A percentile compares a stretch with the other conserved stretches of the same genome.
Conservation (phyloP, 345 rosid species). For the Boechera retrofracta region DNA sequence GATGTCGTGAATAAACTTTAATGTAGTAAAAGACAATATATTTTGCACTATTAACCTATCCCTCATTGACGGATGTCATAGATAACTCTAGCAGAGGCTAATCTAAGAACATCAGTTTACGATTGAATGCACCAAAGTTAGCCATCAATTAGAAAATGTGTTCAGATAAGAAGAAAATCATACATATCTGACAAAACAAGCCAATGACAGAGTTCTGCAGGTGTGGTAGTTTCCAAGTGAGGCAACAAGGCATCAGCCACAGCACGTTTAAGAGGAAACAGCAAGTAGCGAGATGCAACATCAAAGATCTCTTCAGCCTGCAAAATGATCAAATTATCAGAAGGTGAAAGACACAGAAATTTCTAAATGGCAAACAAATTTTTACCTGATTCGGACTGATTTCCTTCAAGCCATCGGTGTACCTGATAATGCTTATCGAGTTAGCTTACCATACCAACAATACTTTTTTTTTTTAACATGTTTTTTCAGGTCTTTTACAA, state of each 20-base stretch:
- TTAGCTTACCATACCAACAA: constrained; percentile 24
- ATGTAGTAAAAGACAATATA: no score
- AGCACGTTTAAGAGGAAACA: constrained; percentile 95
- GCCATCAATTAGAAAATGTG: constrained; percentile 18
- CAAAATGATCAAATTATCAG: constrained; percentile 33
- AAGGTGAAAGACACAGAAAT: not conserved
- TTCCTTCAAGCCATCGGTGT: constrained; percentile 89
- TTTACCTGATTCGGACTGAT: constrained; percentile 80
- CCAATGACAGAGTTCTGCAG: constrained; percentile 92
- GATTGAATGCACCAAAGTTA: not conserved
- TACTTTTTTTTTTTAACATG: not conserved
- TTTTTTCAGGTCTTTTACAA: not conserved
- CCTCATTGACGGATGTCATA: no score
- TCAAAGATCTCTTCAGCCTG: constrained; percentile 97
- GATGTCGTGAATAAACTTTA: no score
- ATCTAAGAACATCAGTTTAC: no score
- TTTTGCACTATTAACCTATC: no score
- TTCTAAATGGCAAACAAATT: constrained; percentile 1
- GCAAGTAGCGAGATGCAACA: constrained; percentile 91
- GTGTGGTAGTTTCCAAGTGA: constrained; percentile 78
- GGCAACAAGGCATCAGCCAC: constrained; percentile 91
- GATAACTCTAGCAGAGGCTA: no score
- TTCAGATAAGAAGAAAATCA: constrained; percentile 37
- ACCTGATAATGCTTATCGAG: constrained; percentile 61
- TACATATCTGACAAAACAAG: constrained; percentile 88